Evolutionary conservation across 1,284 basidiomycete genomes (phyloP).

Genomic region (Mycena citricolor): DNA sequence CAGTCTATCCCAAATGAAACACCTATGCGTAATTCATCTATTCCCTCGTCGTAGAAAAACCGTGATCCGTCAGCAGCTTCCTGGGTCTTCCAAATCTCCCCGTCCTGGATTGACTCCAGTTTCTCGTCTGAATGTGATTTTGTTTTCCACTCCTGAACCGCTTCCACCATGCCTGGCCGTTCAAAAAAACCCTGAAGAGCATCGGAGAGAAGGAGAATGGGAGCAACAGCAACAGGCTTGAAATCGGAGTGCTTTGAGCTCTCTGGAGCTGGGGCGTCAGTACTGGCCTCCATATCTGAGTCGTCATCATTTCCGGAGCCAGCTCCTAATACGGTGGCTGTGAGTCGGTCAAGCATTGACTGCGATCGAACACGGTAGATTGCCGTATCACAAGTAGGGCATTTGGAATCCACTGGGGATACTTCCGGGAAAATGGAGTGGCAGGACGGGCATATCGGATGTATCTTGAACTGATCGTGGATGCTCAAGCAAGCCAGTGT

Average conservation of each 20-base stretch:
- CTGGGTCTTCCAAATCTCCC: constrained; percentile 13
- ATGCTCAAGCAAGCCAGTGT: constrained; percentile 26
- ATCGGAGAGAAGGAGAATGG: neutral
- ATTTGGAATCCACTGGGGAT: no score
- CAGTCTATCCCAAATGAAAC: constrained; percentile 17
- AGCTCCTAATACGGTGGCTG: no score
- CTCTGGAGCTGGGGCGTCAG: no score
- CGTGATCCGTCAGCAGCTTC: constrained; percentile 6
- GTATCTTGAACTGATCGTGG: constrained; percentile 25
- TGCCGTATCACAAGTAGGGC: no score
- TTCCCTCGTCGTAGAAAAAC: constrained; percentile 9
- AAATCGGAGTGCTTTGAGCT: no score
- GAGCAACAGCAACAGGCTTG: constrained; percentile 2
- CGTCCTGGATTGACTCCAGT: constrained; percentile 10
- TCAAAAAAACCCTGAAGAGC: no score
- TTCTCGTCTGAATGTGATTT: neutral
- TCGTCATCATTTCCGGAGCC: neutral
- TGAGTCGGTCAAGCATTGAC: no score
- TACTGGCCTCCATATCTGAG: no score
- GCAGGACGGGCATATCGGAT: constrained; percentile 26
- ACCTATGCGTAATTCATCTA: constrained; percentile 16
- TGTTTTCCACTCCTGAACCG: no score
- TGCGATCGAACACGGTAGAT: no score
- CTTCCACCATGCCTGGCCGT: no score
- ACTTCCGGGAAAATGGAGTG: constrained; percentile 2